A percentile compares a stretch with the other conserved stretches of the same genome.
phyloP scores from a whole-genome alignment of 2,329 filamentous ascomycete species.

The Apiospora saccharicola region DNA sequence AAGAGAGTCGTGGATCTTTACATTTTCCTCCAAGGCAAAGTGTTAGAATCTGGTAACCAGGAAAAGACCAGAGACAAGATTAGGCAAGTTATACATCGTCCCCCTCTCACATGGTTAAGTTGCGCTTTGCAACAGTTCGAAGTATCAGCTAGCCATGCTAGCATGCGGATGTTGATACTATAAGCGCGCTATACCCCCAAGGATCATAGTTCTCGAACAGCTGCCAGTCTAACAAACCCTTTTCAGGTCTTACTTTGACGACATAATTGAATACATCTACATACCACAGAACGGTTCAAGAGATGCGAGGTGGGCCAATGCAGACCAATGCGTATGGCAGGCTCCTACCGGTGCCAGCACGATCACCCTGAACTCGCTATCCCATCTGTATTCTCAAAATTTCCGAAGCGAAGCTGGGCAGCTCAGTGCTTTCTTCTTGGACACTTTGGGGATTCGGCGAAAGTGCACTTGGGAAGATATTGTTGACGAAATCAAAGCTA shows the following conservation, averaged over 20 bases:
- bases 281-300: not conserved
- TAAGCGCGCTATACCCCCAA: not conserved
- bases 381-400: not conserved
- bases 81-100: not conserved
- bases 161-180: not conserved
- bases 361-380: not conserved
- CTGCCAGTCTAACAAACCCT: not conserved
- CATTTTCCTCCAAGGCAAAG: conserved; percentile 8
- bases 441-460: not conserved
- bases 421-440: not conserved
- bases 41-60: not conserved
- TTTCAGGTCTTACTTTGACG: conserved; percentile 1
- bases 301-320: not conserved
- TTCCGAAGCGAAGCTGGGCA: not conserved
- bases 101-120: not conserved
- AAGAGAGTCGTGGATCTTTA: not conserved
- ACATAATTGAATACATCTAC: not conserved
- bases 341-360: not conserved
- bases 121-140: not conserved
- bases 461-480: not conserved
- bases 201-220: not conserved
- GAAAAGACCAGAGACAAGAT: not conserved
- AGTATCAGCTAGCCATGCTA: not conserved
- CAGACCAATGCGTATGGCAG: not conserved
- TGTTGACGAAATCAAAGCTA: not conserved